Percentiles rank a stretch among this genome's conserved stretches.
Conservation (phyloP, 2,329 filamentous ascomycete genomes). For the Lachnellula arida region DNA sequence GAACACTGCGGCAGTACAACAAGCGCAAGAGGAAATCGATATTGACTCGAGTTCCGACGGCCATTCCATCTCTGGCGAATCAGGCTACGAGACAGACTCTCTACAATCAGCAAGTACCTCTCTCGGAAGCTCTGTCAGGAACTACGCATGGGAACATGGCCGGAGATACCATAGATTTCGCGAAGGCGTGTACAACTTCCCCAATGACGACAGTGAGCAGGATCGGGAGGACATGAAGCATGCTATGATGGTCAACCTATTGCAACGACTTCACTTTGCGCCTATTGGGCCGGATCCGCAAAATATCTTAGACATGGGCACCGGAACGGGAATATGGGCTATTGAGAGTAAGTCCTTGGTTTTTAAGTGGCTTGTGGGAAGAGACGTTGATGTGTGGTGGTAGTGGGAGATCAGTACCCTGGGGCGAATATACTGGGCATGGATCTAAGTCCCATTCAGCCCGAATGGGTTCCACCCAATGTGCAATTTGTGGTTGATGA, state of each 20-base stretch:
- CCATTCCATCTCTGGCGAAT: constrained; percentile 16
- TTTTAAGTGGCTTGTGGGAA: not conserved
- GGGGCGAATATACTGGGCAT: constrained; percentile 47
- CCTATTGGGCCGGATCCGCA: constrained; percentile 45
- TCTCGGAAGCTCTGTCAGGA: constrained; percentile 35
- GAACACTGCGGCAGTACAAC: constrained; percentile 17
- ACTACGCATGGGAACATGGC: constrained; percentile 54
- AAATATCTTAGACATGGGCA: constrained; percentile 52
- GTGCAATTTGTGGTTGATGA: constrained; percentile 63
- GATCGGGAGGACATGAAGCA: constrained; percentile 51
- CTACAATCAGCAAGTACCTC: constrained; percentile 22
- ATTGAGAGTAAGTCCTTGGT: constrained; percentile 42
- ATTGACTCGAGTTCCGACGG: constrained; percentile 20
- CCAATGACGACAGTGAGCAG: constrained; percentile 57
- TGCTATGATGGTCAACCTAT: constrained; percentile 27
- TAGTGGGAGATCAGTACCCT: constrained; percentile 48
- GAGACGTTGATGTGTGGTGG: constrained; percentile 36
- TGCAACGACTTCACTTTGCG: constrained; percentile 42
- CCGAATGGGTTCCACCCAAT: constrained; percentile 54
- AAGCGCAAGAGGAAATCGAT: constrained; percentile 28
- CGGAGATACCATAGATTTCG: constrained; percentile 53
- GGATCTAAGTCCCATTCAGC: constrained; percentile 56
- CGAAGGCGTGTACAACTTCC: constrained; percentile 52
- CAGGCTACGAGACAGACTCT: constrained; percentile 29
- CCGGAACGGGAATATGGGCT: constrained; percentile 55